phyloP scores from a whole-genome alignment of 495 filamentous ascomycete species.

The Podospora comata region DNA sequence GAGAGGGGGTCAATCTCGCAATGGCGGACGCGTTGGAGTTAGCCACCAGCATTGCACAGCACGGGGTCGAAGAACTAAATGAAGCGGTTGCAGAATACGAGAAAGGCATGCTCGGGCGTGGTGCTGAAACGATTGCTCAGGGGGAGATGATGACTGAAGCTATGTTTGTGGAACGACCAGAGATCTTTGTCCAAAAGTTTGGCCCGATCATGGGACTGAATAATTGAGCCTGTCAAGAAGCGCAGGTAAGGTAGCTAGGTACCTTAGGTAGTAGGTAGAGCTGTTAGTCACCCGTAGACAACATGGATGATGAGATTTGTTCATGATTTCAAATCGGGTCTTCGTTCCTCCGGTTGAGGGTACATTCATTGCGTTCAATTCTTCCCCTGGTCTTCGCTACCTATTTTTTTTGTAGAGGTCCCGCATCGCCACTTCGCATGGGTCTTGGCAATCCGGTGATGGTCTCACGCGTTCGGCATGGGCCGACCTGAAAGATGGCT shows the following conservation, averaged over 20 bases:
- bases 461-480: neutral
- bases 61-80: conserved; percentile 9
- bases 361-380: neutral
- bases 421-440: neutral
- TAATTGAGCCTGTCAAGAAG: neutral
- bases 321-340: neutral
- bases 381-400: neutral
- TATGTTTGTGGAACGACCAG: neutral
- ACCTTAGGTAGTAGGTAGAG: no score
- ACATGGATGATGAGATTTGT: neutral
- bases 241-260: no score
- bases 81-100: neutral
- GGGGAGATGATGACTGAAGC: neutral
- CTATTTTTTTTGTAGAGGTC: neutral
- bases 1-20: conserved; percentile 37
- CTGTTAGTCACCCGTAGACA: no score
- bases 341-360: neutral
- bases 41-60: conserved; percentile 20
- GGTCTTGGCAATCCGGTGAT: neutral
- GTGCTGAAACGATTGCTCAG: neutral
- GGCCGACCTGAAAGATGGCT: neutral
- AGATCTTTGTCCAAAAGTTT: neutral
- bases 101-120: neutral
- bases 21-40: conserved; percentile 31
- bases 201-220: neutral